Percentiles rank a stretch among this genome's conserved stretches.
These are phyloP conservation scores for Rhizopogon sp. DNA, from an alignment of 768 basidiomycete genomes.

Conservation along the genomic window DNA sequence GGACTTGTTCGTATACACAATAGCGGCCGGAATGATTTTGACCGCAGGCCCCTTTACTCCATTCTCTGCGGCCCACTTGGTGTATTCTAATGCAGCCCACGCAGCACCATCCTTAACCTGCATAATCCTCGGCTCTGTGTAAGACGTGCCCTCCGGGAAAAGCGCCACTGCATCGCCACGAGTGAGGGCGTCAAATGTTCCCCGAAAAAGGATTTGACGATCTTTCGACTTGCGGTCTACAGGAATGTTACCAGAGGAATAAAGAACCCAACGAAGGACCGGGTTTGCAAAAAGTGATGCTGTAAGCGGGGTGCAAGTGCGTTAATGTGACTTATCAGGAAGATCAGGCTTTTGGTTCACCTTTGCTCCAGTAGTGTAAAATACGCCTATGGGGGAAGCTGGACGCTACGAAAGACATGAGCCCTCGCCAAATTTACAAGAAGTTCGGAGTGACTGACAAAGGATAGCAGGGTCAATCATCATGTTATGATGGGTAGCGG, in stretches of 20 bases:
- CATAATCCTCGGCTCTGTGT: conserved; percentile 91
- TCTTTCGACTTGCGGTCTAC: conserved; percentile 95
- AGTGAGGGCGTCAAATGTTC: conserved; percentile 82
- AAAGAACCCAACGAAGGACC: conserved; percentile 63
- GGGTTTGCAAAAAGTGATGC: conserved; percentile 82
- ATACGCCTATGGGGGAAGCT: conserved; percentile 79
- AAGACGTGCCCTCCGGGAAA: conserved; percentile 92
- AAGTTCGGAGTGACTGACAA: conserved; percentile 43
- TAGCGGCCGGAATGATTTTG: conserved; percentile 74
- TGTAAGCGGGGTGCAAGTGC: conserved; percentile 19
- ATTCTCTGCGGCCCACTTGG: conserved; percentile 66
- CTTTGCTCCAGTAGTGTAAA: conserved; percentile 94
- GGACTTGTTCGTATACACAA: conserved; percentile 94
- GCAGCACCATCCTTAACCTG: conserved; percentile 91
- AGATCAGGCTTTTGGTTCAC: conserved; percentile 24
- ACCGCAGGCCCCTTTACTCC: conserved; percentile 41
- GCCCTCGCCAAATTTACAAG: conserved; percentile 10
- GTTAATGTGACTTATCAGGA: conserved; percentile 1
- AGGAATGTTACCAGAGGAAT: conserved; percentile 94
- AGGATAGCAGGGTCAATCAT: conserved; percentile 83
- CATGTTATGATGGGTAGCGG: conserved; percentile 93
- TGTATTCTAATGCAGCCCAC: conserved; percentile 93
- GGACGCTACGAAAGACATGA: conserved; percentile 45
- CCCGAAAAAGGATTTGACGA: conserved; percentile 79
- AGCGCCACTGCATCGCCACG: conserved; percentile 83